Base-by-base conservation (phyloP, 352 stramenopile species). In the Pythium brassicae region DNA sequence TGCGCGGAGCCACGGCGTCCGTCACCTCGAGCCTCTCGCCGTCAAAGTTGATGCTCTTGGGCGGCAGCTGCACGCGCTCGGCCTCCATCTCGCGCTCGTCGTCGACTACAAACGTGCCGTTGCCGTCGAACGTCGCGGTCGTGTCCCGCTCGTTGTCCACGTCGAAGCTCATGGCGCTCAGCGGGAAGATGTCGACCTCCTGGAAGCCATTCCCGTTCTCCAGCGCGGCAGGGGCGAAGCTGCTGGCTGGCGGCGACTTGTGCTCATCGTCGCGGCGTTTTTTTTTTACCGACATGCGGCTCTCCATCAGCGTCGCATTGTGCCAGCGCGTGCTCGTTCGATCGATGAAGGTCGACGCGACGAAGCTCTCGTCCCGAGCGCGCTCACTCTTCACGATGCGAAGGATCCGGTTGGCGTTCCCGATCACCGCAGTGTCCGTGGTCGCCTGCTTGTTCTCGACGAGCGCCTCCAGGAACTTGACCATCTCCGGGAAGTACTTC, bases 391-490 rank as follows among this genome's bases (percentile, higher is more conserved):
- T 74, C 44, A 87, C 70, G 29, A 92, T 89, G 2, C 83, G 78
- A 37, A 92, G 47, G 3, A 92, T 79, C 15, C 83, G 80, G 43
- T 92, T 89, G 3, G 78, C 70, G 39, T 92, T 92, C 17, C 79
- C 89, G 9, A 90, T 50, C 2, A 89, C 55, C 14, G 73, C 67
- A 1, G 59, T 55, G 17, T 92, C 82, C 3, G 69, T 55, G 35
- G 4, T 46, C 27, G 68, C 46, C 9, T 73, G 62, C 23, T 83
- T 84, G 50, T 69, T 76, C 47, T 83, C 71, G 10, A 86, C 60
- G 25, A 86, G 11, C 6, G 61, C 57, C 65, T 86, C 73, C 32
- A 86, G 48, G 49, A 83, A 81, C 8, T 70, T 69, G 9, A 90
- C 29, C 82, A 89, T 86, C 22, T 71, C 64, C 11, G 64, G 55